Percentiles rank a stretch among this genome's conserved stretches.
Conservation (phyloP, 148 eudicot species). For the Silene latifolia region DNA sequence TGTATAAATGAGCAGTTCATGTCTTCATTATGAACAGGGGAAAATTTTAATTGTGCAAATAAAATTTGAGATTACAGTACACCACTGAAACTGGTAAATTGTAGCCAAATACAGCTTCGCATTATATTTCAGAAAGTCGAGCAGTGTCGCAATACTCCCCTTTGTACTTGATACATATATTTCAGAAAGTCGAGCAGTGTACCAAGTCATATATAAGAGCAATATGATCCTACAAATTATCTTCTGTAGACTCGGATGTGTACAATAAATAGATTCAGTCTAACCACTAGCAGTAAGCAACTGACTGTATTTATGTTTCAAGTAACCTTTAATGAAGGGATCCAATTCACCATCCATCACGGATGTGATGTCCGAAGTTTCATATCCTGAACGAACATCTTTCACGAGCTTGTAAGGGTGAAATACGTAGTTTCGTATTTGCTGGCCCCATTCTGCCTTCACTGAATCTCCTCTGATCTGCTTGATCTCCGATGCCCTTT, state of each 20-base stretch:
- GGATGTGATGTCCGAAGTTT: constrained; percentile 74
- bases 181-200: too few species aligned
- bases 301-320: constrained; percentile 65
- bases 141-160: too few species aligned
- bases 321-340: constrained; percentile 76
- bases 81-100: too few species aligned
- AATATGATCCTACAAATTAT: background rate
- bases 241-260: background rate
- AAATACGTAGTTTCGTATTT: constrained; percentile 88
- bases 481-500: constrained; percentile 89
- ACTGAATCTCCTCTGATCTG: constrained; percentile 93
- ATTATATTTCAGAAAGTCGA: too few species aligned
- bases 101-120: too few species aligned
- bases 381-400: constrained; percentile 78
- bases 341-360: constrained; percentile 98
- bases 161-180: too few species aligned
- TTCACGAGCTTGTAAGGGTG: constrained; percentile 98
- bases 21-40: too few species aligned
- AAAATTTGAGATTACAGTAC: too few species aligned
- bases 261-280: constrained; percentile 4
- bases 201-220: background rate
- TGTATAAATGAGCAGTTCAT: too few species aligned
- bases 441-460: constrained; percentile 99
- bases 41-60: too few species aligned
- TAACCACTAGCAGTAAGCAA: constrained; percentile 23